Conservation (phyloP, 2,329 filamentous ascomycete species). For the Cercospora sp. region DNA sequence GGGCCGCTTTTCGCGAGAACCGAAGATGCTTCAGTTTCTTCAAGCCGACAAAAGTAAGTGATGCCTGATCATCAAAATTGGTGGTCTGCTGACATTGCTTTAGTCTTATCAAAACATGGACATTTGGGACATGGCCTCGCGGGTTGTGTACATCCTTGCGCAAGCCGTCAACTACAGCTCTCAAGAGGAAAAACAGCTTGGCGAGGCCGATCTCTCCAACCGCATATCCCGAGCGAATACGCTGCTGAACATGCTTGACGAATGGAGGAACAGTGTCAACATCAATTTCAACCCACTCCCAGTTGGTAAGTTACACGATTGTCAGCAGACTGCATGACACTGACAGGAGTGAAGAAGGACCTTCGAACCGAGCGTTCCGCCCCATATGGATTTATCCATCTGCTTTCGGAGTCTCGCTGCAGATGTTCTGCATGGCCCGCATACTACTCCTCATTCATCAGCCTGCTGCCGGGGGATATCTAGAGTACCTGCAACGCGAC, state of each 20-base stretch:
- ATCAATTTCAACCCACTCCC: conserved; percentile 49
- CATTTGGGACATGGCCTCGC: conserved; percentile 56
- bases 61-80: not conserved
- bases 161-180: conserved; percentile 61
- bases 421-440: conserved; percentile 55
- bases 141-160: conserved; percentile 57
- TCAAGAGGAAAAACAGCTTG: conserved; percentile 49
- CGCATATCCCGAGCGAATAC: conserved; percentile 46
- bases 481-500: conserved; percentile 50
- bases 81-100: not conserved
- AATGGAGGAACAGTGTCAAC: conserved; percentile 52
- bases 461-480: conserved; percentile 52
- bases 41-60: conserved; percentile 49
- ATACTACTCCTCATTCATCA: conserved; percentile 57
- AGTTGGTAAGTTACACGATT: not conserved
- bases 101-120: conserved; percentile 48
- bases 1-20: conserved; percentile 62
- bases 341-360: conserved; percentile 26
- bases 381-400: conserved; percentile 56
- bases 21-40: conserved; percentile 60
- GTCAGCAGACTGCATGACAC: not conserved
- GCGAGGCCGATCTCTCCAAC: conserved; percentile 43
- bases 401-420: conserved; percentile 49
- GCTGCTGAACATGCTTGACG: conserved; percentile 51
- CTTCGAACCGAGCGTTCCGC: conserved; percentile 50